Conservation (phyloP, 441 rosid genomes). For the Macaranga tanarius region DNA sequence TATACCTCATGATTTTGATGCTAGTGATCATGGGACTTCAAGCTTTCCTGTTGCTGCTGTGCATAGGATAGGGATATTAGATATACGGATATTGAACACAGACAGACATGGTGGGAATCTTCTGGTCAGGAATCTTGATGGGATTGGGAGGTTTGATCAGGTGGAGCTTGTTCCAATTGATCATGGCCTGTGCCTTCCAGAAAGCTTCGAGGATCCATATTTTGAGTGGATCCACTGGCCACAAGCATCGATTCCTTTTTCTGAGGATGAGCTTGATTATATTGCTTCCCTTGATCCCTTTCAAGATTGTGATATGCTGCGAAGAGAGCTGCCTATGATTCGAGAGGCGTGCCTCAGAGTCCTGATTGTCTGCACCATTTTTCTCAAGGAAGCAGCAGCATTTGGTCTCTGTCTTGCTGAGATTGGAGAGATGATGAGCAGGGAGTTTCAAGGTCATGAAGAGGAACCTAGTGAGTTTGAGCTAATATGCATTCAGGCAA, state of each 20-base stretch:
- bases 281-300: conserved; percentile 35
- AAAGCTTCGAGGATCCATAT: conserved; percentile 45
- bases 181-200: conserved; percentile 50
- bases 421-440: conserved; percentile 52
- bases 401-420: conserved; percentile 43
- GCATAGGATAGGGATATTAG: conserved; percentile 47
- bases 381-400: conserved; percentile 43
- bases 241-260: conserved; percentile 46
- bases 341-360: conserved; percentile 44
- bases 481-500: conserved; percentile 40
- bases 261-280: conserved; percentile 43
- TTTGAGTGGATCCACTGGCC: conserved; percentile 56
- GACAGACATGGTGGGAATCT: conserved; percentile 51
- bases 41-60: conserved; percentile 44
- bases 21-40: conserved; percentile 47
- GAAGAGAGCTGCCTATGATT: conserved; percentile 43
- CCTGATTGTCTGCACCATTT: conserved; percentile 37
- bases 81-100: conserved; percentile 38
- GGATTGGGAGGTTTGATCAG: conserved; percentile 37
- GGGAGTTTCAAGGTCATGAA: conserved; percentile 40
- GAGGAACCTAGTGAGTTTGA: conserved; percentile 49
- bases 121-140: conserved; percentile 38
- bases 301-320: conserved; percentile 40
- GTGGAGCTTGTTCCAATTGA: conserved; percentile 48
- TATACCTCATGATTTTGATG: conserved; percentile 49